phyloP scores from a whole-genome alignment of 1,139 yeast species.

The Kodamaea ohmeri region DNA sequence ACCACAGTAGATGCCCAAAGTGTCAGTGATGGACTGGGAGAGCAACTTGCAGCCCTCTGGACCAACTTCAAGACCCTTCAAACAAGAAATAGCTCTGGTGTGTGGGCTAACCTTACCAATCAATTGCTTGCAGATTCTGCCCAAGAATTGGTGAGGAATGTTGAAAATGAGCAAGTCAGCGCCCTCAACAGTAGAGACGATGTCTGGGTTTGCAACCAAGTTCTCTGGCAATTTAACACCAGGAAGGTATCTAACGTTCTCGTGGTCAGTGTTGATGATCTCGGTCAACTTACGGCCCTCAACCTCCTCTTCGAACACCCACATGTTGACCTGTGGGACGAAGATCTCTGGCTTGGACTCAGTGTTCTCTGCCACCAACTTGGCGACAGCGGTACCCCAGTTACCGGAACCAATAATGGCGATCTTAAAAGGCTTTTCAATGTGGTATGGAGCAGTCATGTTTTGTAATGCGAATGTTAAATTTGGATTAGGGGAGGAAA shows the following conservation, averaged over 20 bases:
- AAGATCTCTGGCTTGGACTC: conserved; percentile 66
- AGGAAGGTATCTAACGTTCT: conserved; percentile 86
- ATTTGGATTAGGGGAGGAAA: not conserved
- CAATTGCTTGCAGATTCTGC: conserved; percentile 68
- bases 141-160: conserved; percentile 91
- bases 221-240: conserved; percentile 76
- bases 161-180: conserved; percentile 87
- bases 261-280: conserved; percentile 81
- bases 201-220: conserved; percentile 79
- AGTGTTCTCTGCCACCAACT: conserved; percentile 85
- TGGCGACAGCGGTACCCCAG: conserved; percentile 96
- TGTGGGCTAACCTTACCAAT: conserved; percentile 66
- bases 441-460: conserved; percentile 38
- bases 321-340: conserved; percentile 73
- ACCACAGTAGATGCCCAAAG: conserved; percentile 85
- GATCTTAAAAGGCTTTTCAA: conserved; percentile 47
- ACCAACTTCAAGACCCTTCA: conserved; percentile 86
- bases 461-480: conserved; percentile 7
- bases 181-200: conserved; percentile 65
- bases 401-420: conserved; percentile 77
- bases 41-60: conserved; percentile 78
- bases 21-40: conserved; percentile 69
- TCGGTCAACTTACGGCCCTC: conserved; percentile 76
- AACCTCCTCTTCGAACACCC: conserved; percentile 85
- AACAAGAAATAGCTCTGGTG: conserved; percentile 85